Percentiles rank a stretch among this genome's conserved stretches.
phyloP scores from a whole-genome alignment of 768 basidiomycete genomes.

The Mycena venus region DNA sequence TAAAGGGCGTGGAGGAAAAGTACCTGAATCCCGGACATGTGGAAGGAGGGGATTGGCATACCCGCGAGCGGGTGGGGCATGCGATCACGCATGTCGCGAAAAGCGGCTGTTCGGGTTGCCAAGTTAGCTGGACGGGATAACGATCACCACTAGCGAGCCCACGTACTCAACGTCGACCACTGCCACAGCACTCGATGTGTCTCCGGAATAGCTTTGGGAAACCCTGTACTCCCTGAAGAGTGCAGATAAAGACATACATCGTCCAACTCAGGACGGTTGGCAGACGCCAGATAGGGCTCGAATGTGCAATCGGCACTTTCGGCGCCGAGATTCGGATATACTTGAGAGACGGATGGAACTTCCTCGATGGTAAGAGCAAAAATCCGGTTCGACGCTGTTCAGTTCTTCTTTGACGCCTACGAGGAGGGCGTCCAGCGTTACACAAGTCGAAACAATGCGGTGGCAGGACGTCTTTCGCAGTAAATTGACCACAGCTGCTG shows the following conservation, averaged over 20 bases:
- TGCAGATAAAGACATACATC: too few relatives aligned
- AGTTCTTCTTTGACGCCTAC: background rate
- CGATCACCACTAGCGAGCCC: conserved; percentile 62
- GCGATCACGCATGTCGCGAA: too few relatives aligned
- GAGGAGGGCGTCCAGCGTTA: background rate
- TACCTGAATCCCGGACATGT: conserved; percentile 35
- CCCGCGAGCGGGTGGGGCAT: too few relatives aligned
- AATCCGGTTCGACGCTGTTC: background rate
- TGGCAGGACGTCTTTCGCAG: background rate
- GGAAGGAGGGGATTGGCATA: conserved; percentile 46
- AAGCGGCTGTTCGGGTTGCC: too few relatives aligned
- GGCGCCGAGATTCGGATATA: background rate
- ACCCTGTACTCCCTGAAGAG: too few relatives aligned
- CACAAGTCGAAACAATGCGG: background rate
- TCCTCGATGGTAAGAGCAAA: background rate
- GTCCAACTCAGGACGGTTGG: background rate
- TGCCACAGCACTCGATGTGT: too few relatives aligned
- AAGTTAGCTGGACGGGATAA: conserved; percentile 54
- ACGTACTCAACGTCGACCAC: too few relatives aligned
- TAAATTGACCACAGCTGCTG: background rate
- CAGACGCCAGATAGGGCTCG: background rate
- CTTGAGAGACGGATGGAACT: too few relatives aligned
- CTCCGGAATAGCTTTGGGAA: too few relatives aligned
- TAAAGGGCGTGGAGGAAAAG: conserved; percentile 36
- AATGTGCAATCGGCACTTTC: background rate